Base-by-base conservation (phyloP, 345 rosid species). In the Ceriops tagal region DNA sequence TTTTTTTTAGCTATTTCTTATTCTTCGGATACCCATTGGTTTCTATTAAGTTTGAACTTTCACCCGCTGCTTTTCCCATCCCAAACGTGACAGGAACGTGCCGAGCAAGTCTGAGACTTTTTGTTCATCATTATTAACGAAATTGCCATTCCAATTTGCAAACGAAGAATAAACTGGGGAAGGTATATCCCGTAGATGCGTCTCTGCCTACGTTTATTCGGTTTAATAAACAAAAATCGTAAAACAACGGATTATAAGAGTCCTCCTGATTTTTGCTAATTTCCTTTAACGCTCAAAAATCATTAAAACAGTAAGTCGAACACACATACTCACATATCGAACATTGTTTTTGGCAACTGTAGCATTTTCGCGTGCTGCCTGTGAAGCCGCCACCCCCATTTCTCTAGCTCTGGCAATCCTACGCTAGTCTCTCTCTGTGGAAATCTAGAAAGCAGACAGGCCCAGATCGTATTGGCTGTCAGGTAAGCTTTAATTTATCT, bases 1-100 rank as follows among this genome's bases (percentile, higher is more conserved):
- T 35, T 8, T 5, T 32, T 32, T 32, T 32, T 5, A 10, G 46
- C 46, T 39, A 3, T 10, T 2, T 10, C 15, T 39, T 11, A 39
- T 1, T 10, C 15, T 39, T 39, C 4, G 37, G 9, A 34, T 34
- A 1, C 37, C 37, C 7, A 8, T 34, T 34, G 9, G 1, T 8
- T 34, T 32, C 8, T 34, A 34, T 34, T 34, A 1, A 34, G 37
- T 34, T 34, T 34, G 37, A 6, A 34, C 37, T 8, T 34, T 34
- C 1, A 34, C 37, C 37, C 37, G 37, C n/a, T 30, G 43, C 21
- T 8, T 24, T 22, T 46, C 26, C 58, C 18, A 35, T 4, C 64
- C 69, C 32, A 65, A 52, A 73, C 81, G 75, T 68, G 66, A 65
- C 30, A 43, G 26, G 69, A 37, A 53, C 76, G 80, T 53, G 83